Evolutionary conservation across 176 grass and related monocot species (phyloP).

Genomic region (Pharus latifolius): DNA sequence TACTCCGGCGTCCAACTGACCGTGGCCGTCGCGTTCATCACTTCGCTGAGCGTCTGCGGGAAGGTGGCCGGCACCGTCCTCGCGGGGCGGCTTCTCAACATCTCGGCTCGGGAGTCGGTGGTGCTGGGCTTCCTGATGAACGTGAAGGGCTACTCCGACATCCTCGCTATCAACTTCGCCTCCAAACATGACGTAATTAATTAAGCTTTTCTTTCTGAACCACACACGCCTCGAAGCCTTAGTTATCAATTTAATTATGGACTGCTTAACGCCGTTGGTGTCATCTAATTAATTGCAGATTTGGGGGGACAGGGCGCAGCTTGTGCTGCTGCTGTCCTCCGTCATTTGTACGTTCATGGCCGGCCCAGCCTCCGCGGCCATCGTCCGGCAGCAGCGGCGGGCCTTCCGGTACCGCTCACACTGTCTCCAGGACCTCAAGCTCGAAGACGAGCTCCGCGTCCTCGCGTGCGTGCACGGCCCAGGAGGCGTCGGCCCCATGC

Average conservation of each 20-base stretch:
- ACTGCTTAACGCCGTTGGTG: no score
- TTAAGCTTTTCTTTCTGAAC: no score
- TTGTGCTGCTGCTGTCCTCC: conserved; percentile 32
- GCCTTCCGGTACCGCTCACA: conserved; percentile 25
- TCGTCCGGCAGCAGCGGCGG: conserved; percentile 38
- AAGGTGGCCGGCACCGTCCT: conserved; percentile 56
- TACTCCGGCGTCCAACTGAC: not conserved
- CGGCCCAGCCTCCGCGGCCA: conserved; percentile 44
- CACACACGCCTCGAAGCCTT: no score
- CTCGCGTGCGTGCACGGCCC: conserved; percentile 48
- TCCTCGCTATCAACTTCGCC: conserved; percentile 41
- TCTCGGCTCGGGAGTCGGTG: conserved; percentile 27
- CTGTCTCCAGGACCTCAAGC: conserved; percentile 38
- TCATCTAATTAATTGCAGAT: not conserved
- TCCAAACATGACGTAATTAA: not conserved
- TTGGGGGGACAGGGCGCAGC: conserved; percentile 22
- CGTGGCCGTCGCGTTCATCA: conserved; percentile 22
- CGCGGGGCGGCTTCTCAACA: conserved; percentile 12
- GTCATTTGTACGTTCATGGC: conserved; percentile 52
- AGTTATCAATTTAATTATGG: no score
- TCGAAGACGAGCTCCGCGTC: conserved; percentile 43
- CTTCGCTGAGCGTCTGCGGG: conserved; percentile 26
- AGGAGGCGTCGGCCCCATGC: conserved; percentile 21
- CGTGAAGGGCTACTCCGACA: conserved; percentile 59
- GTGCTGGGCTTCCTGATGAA: conserved; percentile 64